These are phyloP conservation scores for Trypanosoma rangeli DNA, from an alignment of 208 protist species.

Conservation along the genomic window DNA sequence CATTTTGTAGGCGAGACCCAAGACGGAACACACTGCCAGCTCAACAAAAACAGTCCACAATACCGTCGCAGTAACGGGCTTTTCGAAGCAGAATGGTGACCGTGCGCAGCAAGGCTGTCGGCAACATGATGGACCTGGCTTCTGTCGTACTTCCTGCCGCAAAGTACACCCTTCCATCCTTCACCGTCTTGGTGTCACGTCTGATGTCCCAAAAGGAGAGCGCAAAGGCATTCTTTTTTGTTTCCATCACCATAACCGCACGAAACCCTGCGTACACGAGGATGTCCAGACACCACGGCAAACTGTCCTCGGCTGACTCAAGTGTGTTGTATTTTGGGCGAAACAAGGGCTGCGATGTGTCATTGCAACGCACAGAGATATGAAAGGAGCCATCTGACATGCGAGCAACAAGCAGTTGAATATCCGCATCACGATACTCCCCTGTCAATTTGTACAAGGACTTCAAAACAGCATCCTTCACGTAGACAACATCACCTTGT, in stretches of 20 bases:
- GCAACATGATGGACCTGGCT: conserved; percentile 29
- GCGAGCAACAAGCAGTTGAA: conserved; percentile 35
- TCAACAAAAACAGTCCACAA: conserved; percentile 42
- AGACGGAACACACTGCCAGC: neutral
- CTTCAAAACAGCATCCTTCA: conserved; percentile 36
- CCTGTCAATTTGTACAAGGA: conserved; percentile 26
- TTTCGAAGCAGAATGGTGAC: conserved; percentile 31
- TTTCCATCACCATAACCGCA: conserved; percentile 45
- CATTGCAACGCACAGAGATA: conserved; percentile 35
- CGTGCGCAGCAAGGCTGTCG: conserved; percentile 23
- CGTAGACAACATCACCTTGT: conserved; percentile 29
- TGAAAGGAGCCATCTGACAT: conserved; percentile 55
- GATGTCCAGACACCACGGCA: conserved; percentile 43
- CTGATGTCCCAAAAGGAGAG: conserved; percentile 42
- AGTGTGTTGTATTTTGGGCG: conserved; percentile 15
- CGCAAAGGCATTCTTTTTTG: conserved; percentile 26
- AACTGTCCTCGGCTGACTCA: conserved; percentile 1
- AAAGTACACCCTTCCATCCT: conserved; percentile 31
- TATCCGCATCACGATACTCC: conserved; percentile 30
- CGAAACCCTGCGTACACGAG: conserved; percentile 39
- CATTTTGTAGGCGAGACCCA: no score
- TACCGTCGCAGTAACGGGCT: conserved; percentile 29
- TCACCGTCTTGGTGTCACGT: conserved; percentile 20
- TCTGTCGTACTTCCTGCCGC: conserved; percentile 23
- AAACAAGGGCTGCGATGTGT: conserved; percentile 7